Percentiles rank a stretch among this genome's conserved stretches.
Evolutionary conservation across 2,329 filamentous ascomycete species (phyloP).

Genomic region (Aspergillus ochraceus): DNA sequence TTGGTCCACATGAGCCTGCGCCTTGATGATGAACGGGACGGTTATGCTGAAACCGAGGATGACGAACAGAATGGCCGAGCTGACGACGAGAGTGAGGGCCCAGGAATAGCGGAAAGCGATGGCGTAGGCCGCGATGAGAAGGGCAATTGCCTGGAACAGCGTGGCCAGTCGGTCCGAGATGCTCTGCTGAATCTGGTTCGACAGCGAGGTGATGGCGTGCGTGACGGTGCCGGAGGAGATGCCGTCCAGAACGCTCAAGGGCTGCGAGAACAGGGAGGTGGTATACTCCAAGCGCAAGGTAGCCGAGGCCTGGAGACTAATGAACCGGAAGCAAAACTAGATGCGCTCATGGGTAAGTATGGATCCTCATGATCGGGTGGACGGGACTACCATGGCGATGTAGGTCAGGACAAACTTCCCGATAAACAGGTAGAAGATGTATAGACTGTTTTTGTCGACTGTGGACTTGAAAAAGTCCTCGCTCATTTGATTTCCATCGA

Average conservation of each 20-base stretch:
- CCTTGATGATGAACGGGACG: constrained; percentile 33
- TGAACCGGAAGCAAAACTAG: constrained; percentile 45
- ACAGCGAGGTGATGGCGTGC: constrained; percentile 52
- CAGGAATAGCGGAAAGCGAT: constrained; percentile 55
- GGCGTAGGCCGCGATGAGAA: constrained; percentile 47
- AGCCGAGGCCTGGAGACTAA: constrained; percentile 52
- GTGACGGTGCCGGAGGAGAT: constrained; percentile 53
- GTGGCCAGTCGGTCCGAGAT: constrained; percentile 54
- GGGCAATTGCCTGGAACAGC: constrained; percentile 43
- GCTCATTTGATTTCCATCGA: constrained; percentile 39
- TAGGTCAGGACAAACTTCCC: constrained; percentile 56
- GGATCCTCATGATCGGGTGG: constrained; percentile 5
- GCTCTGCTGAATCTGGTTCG: constrained; percentile 55
- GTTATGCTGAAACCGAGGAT: constrained; percentile 32
- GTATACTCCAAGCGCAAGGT: constrained; percentile 52
- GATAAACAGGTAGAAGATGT: constrained; percentile 60
- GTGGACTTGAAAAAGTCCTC: constrained; percentile 51
- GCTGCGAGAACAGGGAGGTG: constrained; percentile 49
- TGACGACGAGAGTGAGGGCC: constrained; percentile 52
- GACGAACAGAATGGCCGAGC: constrained; percentile 47
- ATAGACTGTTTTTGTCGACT: constrained; percentile 50
- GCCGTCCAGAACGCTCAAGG: constrained; percentile 51
- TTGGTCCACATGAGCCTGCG: constrained; percentile 33
- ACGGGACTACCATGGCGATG: constrained; percentile 48
- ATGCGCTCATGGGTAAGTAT: neutral